These are phyloP conservation scores for Trichopus zeylanicus DNA, from an alignment of 116 monocot genomes.

Conservation along the genomic window DNA sequence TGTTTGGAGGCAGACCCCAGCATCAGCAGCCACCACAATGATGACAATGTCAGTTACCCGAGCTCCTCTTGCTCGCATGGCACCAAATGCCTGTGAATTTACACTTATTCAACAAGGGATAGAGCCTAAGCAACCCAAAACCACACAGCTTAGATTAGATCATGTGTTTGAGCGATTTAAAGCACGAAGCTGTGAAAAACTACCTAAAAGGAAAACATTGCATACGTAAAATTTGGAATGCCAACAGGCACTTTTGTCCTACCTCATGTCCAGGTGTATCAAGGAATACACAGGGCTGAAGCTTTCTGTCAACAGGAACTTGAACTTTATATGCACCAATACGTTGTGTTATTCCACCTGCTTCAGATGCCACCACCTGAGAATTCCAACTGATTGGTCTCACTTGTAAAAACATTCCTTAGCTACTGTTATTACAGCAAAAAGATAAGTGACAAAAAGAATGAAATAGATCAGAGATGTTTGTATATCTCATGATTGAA, in stretches of 20 bases:
- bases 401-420: neutral
- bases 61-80: conserved; percentile 96
- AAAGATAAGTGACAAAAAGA: neutral
- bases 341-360: conserved; percentile 97
- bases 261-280: conserved; percentile 99
- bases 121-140: conserved; percentile 2
- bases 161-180: neutral
- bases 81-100: conserved; percentile 78
- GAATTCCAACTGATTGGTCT: conserved; percentile 10
- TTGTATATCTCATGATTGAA: neutral
- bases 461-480: neutral
- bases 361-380: conserved; percentile 97
- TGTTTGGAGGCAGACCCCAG: conserved; percentile 95
- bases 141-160: too few relatives aligned
- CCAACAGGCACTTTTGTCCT: neutral
- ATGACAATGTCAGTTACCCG: conserved; percentile 88
- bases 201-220: neutral
- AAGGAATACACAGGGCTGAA: conserved; percentile 78
- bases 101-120: neutral
- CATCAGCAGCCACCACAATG: conserved; percentile 98
- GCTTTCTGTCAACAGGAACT: conserved; percentile 71
- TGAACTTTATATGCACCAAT: conserved; percentile 95
- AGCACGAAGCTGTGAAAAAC: neutral
- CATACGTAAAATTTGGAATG: neutral
- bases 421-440: neutral